phyloP scores from a whole-genome alignment of 148 eudicot genomes.

The Fallopia convolvulus region DNA sequence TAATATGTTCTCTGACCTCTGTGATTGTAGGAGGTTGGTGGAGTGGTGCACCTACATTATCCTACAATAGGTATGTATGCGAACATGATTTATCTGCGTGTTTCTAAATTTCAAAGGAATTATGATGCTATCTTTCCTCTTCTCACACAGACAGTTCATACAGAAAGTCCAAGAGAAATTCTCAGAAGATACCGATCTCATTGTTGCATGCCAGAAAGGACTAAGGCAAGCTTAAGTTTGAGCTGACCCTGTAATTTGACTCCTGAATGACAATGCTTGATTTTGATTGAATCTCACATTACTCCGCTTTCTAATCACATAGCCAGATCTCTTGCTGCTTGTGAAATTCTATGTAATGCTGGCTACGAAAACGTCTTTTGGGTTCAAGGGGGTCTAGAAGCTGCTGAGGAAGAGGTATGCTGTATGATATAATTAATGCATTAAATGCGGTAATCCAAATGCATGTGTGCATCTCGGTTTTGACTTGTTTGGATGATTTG shows the following conservation, averaged over 20 bases:
- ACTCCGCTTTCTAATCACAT: conserved; percentile 5
- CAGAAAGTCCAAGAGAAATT: conserved; percentile 52
- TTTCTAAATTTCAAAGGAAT: not conserved
- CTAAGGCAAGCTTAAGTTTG: conserved; percentile 40
- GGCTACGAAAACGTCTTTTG: conserved; percentile 86
- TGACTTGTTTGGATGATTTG: not conserved
- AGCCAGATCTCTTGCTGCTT: conserved; percentile 91
- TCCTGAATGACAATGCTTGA: not conserved
- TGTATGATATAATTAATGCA: not conserved
- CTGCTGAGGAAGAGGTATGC: conserved; percentile 91
- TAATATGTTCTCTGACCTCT: not conserved
- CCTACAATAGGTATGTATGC: conserved; percentile 49
- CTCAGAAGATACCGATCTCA: conserved; percentile 78
- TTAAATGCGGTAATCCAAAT: no score
- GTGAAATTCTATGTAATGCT: conserved; percentile 73
- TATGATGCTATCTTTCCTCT: conserved; percentile 13
- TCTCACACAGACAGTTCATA: conserved; percentile 48
- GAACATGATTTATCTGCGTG: not conserved
- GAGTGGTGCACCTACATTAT: conserved; percentile 90
- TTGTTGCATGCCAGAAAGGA: conserved; percentile 97
- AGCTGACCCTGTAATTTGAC: not conserved
- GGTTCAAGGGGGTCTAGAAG: conserved; percentile 96
- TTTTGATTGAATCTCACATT: not conserved
- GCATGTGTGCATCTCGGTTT: not conserved
- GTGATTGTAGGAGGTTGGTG: conserved; percentile 87